Percentiles rank a stretch among this genome's conserved stretches.
phyloP scores from a whole-genome alignment of 148 eudicot species.

The Spergularia marina region DNA sequence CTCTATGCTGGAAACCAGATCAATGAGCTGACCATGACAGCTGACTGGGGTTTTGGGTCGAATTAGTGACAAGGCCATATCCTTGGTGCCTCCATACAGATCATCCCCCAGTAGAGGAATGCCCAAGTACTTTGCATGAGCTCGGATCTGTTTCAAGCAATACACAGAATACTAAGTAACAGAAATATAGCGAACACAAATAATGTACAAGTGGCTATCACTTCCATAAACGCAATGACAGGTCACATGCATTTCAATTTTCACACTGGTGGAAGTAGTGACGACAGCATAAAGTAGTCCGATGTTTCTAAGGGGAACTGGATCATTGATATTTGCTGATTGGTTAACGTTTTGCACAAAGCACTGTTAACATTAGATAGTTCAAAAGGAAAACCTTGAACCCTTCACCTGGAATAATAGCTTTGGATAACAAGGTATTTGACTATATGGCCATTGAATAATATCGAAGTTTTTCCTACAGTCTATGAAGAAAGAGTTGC shows the following conservation, averaged over 20 bases:
- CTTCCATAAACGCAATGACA: slow-evolving; percentile 9
- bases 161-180: slow-evolving; percentile 3
- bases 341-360: too few species aligned
- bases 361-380: too few species aligned
- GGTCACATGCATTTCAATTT: background rate
- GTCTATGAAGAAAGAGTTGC: too few species aligned
- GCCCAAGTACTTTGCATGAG: slow-evolving; percentile 86
- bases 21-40: slow-evolving; percentile 46
- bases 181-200: background rate
- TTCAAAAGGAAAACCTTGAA: too few species aligned
- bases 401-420: too few species aligned
- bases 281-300: background rate
- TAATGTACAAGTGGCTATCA: background rate
- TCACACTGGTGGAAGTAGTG: too few species aligned
- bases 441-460: too few species aligned
- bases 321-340: background rate
- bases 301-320: background rate
- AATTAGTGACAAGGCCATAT: slow-evolving; percentile 74
- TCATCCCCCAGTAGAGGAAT: slow-evolving; percentile 90
- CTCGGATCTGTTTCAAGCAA: slow-evolving; percentile 59
- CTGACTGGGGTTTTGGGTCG: slow-evolving; percentile 51
- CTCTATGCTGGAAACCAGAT: slow-evolving; percentile 55
- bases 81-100: slow-evolving; percentile 90
- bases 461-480: too few species aligned
- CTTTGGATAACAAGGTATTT: too few species aligned